Base-by-base conservation (phyloP, 805 yeast genomes). In the Schwanniomyces occidentalis region DNA sequence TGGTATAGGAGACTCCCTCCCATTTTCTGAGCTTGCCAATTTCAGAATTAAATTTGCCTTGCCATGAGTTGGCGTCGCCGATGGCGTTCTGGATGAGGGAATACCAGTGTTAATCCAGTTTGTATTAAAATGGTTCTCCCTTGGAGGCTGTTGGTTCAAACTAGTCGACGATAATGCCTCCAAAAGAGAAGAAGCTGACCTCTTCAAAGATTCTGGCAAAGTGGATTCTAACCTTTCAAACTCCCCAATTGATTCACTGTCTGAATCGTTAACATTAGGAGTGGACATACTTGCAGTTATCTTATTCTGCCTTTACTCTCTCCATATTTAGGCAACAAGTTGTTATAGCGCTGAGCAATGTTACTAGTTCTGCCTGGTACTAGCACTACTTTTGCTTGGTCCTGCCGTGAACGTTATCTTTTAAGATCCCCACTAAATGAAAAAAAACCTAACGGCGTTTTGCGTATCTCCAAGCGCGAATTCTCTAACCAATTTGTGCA, bases 1-100 rank as follows among this genome's bases (percentile, higher is more conserved):
- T 1, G 80, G 80, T 7, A 74, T 54, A 2, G 80, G 80, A 8
- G 75, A 61, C 10, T 62, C 69, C 14, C 71, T 50, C 10, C 66
- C 68, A 39, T 61, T 40, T 26, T 63, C 69, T 8, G 56, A 44
- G 27, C 38, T 44, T 2, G 65, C 54, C 24, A 68, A 54, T 39
- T 53, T 60, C 9, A 51, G 48, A 29, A 58, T 49, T 27, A 65
- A 44, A 20, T 46, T 49, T 22, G 42, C 32, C 32, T 54, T 57
- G 9, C 38, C 41, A 30, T 34, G 41, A 23, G 42, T 30, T 1
- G 38, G 26, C 4, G 36, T 26, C 3, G 24, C 21, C 8, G 37
- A 18, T 3, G 65, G 65, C 3, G 48, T 38, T 37, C 65, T 45
- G 8, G 61, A 29, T 31, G 59, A 48, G 6, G 63, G 57, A 9